These are phyloP conservation scores for Backusella westeae DNA, from an alignment of 192 early-diverging fungal genomes.

Conservation along the genomic window DNA sequence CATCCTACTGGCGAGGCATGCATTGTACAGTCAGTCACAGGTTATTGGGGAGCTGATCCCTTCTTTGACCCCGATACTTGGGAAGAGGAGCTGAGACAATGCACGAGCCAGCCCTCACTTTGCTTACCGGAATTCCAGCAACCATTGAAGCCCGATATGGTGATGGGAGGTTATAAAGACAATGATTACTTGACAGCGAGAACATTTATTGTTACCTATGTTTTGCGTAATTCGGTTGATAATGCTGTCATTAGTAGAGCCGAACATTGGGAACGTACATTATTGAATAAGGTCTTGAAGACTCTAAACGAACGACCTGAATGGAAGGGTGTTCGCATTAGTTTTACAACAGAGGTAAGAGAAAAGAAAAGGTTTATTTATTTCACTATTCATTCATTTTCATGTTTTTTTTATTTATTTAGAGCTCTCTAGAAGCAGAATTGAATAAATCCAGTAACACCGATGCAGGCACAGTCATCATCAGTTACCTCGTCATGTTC, in stretches of 20 bases:
- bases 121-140: constrained; percentile 64
- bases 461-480: constrained; percentile 49
- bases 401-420: background rate
- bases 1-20: constrained; percentile 59
- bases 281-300: constrained; percentile 38
- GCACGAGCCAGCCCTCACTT: constrained; percentile 42
- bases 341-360: constrained; percentile 56
- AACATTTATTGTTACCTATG: constrained; percentile 60
- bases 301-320: constrained; percentile 26
- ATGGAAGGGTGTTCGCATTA: constrained; percentile 41
- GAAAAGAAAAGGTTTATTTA: background rate
- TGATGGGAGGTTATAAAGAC: constrained; percentile 51
- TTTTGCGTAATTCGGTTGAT: constrained; percentile 53
- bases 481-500: constrained; percentile 65
- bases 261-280: constrained; percentile 53
- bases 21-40: constrained; percentile 62
- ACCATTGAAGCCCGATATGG: constrained; percentile 59
- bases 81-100: constrained; percentile 42
- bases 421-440: constrained; percentile 58
- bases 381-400: background rate
- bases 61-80: constrained; percentile 43
- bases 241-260: constrained; percentile 34
- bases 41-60: constrained; percentile 60
- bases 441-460: constrained; percentile 62
- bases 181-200: constrained; percentile 42